Conservation (phyloP, 2,329 filamentous ascomycete genomes). For the Hypomyces perniciosus region DNA sequence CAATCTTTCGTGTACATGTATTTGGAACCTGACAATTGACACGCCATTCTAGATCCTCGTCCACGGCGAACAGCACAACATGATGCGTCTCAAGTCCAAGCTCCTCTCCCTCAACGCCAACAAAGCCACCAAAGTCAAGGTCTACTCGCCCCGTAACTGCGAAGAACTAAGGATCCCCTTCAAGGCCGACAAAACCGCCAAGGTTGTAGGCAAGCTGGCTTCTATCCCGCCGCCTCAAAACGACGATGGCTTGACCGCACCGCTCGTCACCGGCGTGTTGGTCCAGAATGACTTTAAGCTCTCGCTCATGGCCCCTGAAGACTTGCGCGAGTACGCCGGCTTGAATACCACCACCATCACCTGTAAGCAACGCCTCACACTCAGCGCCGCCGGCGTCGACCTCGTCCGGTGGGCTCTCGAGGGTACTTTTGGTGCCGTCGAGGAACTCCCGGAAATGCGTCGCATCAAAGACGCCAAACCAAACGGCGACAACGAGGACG, state of each 20-base stretch:
- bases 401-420: conserved; percentile 91
- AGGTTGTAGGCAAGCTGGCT: conserved; percentile 91
- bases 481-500: conserved; percentile 21
- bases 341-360: conserved; percentile 90
- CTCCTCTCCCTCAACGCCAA: conserved; percentile 84
- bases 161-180: conserved; percentile 94
- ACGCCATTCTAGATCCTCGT: conserved; percentile 67
- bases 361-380: conserved; percentile 83
- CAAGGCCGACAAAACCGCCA: conserved; percentile 89
- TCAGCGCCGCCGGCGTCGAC: conserved; percentile 83
- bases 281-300: conserved; percentile 98
- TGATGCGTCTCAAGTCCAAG: conserved; percentile 95
- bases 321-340: conserved; percentile 93
- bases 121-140: conserved; percentile 76
- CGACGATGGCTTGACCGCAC: conserved; percentile 24
- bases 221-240: conserved; percentile 63
- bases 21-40: conserved; percentile 11
- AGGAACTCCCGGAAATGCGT: conserved; percentile 56
- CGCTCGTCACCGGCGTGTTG: conserved; percentile 78
- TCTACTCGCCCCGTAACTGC: conserved; percentile 90
- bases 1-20: background rate
- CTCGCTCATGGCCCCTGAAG: conserved; percentile 92
- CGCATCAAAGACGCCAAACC: conserved; percentile 26
- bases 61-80: conserved; percentile 94
- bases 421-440: conserved; percentile 85